Evolutionary conservation across 257 asterid species (phyloP).

Genomic region (Striga asiatica): DNA sequence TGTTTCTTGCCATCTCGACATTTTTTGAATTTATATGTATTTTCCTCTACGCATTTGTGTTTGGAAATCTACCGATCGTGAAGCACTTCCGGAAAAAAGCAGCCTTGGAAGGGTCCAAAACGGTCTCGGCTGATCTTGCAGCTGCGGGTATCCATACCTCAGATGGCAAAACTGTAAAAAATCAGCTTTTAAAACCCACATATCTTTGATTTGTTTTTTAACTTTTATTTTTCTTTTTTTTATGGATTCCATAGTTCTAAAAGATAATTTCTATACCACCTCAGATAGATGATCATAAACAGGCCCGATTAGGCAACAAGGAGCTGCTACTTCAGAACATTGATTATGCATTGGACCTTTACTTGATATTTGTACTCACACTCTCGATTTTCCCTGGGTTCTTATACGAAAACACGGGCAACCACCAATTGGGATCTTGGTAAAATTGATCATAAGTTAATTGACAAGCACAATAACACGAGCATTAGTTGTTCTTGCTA

Average conservation of each 20-base stretch:
- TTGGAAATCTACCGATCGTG: constrained; percentile 58
- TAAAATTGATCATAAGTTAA: constrained; percentile 24
- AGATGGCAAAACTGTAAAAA: constrained; percentile 16
- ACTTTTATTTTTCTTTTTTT: too few relatives aligned
- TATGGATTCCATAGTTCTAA: too few relatives aligned
- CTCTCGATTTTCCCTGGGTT: constrained; percentile 81
- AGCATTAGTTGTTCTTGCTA: too few relatives aligned
- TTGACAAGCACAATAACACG: too few relatives aligned
- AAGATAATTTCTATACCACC: too few relatives aligned
- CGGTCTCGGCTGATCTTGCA: constrained; percentile 82
- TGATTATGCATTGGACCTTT: constrained; percentile 52
- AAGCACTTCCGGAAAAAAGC: constrained; percentile 66
- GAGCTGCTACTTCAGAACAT: constrained; percentile 38
- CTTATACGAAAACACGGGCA: constrained; percentile 74
- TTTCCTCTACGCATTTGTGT: constrained; percentile 51
- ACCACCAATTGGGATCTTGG: constrained; percentile 76
- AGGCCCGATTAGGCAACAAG: constrained; percentile 41
- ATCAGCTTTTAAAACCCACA: too few relatives aligned
- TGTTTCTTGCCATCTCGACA: constrained; percentile 58
- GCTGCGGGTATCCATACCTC: constrained; percentile 55
- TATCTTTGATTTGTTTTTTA: too few relatives aligned
- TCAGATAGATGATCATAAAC: constrained; percentile 31
- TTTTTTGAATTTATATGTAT: constrained; percentile 57
- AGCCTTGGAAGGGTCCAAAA: constrained; percentile 77
- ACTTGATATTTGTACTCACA: constrained; percentile 47